These are phyloP conservation scores for Cladosporium sp. DNA, from an alignment of 2,329 filamentous ascomycete genomes.

Conservation along the genomic window DNA sequence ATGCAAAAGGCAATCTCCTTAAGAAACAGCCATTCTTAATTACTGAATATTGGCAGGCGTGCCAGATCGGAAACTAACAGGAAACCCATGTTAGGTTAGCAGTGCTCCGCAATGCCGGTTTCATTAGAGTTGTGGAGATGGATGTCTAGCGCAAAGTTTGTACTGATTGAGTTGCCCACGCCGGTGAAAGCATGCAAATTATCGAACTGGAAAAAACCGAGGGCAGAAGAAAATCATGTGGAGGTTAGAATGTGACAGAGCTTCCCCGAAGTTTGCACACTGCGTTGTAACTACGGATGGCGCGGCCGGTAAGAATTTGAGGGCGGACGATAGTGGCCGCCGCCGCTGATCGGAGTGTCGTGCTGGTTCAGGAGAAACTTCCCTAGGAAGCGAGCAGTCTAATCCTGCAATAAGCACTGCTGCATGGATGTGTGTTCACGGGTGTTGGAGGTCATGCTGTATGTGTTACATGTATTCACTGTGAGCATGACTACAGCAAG, in stretches of 20 bases:
- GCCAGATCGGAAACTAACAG: conserved; percentile 7
- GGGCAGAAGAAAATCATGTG: not conserved
- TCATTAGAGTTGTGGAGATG: conserved; percentile 9
- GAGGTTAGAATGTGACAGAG: conserved; percentile 1
- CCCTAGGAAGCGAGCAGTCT: not conserved
- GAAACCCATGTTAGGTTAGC: conserved; percentile 5
- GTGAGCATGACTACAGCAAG: no score
- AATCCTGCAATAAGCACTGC: not conserved
- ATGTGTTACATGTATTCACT: no score
- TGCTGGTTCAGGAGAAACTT: conserved; percentile 5
- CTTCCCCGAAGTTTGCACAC: not conserved
- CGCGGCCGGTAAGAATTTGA: not conserved
- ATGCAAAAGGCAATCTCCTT: not conserved
- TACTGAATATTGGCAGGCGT: not conserved
- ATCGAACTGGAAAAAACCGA: not conserved
- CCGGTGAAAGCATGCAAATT: not conserved
- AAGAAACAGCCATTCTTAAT: not conserved
- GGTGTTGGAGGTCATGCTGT: not conserved
- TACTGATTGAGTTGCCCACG: not conserved
- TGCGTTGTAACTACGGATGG: not conserved
- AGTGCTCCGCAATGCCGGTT: conserved; percentile 11
- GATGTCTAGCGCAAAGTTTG: conserved; percentile 3
- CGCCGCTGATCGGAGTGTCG: not conserved
- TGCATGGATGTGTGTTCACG: not conserved
- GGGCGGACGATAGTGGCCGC: not conserved